A percentile compares a stretch with the other conserved stretches of the same genome.
phyloP scores from a whole-genome alignment of 108 stramenopile genomes.

The Parietichytrium sp. region DNA sequence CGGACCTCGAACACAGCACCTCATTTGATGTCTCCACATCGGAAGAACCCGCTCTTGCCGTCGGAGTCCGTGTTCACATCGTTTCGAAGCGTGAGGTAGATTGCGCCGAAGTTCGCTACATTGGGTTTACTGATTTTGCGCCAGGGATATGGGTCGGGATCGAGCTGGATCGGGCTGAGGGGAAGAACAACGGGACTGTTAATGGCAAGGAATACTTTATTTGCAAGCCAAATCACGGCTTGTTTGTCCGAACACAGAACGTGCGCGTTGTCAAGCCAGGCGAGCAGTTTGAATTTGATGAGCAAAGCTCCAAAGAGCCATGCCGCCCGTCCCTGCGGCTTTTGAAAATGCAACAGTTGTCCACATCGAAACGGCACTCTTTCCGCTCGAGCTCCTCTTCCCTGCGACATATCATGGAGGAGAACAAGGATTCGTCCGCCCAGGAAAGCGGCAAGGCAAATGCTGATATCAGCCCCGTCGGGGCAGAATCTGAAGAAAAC shows the following conservation, averaged over 20 bases:
- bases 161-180: constrained; percentile 45
- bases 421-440: too few relatives aligned
- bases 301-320: not conserved
- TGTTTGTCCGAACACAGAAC: constrained; percentile 22
- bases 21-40: too few relatives aligned
- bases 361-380: too few relatives aligned
- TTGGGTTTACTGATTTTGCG: constrained; percentile 43
- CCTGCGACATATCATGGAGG: too few relatives aligned
- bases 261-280: not conserved
- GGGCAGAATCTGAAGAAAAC: too few relatives aligned
- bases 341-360: too few relatives aligned
- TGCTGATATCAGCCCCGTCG: too few relatives aligned
- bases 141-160: constrained; percentile 57
- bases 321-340: too few relatives aligned
- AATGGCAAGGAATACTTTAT: constrained; percentile 50
- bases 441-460: too few relatives aligned
- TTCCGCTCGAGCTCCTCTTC: too few relatives aligned
- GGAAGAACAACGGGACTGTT: constrained; percentile 55
- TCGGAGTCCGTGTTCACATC: not conserved
- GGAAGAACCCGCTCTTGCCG: too few relatives aligned
- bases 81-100: not conserved
- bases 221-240: constrained; percentile 45
- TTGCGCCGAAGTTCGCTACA: constrained; percentile 12
- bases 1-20: too few relatives aligned
- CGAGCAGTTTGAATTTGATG: not conserved